Evolutionary conservation across 768 basidiomycete genomes (phyloP).

Genomic region (Paxillus involutus): DNA sequence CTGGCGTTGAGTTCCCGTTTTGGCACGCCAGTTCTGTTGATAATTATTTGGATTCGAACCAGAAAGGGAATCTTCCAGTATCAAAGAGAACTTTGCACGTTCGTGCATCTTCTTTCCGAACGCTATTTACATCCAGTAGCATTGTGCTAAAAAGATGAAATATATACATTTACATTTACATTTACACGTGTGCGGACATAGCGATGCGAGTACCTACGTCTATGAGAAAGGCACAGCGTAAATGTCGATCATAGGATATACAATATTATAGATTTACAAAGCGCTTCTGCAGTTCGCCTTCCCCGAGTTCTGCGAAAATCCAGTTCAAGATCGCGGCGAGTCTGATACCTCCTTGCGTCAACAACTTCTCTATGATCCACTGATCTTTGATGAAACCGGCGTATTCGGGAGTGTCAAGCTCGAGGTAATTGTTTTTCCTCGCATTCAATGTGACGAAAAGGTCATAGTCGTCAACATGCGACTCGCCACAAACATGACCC

Average conservation of each 20-base stretch:
- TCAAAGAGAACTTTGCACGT: too few species aligned
- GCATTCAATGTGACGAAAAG: background rate
- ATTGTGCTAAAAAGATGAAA: too few species aligned
- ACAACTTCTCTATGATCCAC: conserved; percentile 76
- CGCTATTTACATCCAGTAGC: too few species aligned
- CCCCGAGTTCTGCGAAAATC: conserved; percentile 43
- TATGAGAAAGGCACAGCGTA: background rate
- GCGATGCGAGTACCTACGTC: background rate
- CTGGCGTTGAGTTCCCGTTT: conserved; percentile 2
- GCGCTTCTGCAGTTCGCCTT: background rate
- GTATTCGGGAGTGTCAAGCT: conserved; percentile 84
- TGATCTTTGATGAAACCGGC: conserved; percentile 62
- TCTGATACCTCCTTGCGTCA: conserved; percentile 82
- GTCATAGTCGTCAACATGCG: background rate
- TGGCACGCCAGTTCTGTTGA: background rate
- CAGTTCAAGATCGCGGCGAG: conserved; percentile 83
- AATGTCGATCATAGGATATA: background rate
- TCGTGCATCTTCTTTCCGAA: too few species aligned
- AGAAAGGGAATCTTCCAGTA: too few species aligned
- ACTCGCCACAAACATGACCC: background rate
- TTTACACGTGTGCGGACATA: background rate
- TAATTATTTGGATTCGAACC: too few species aligned
- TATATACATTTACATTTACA: background rate
- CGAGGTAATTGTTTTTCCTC: conserved; percentile 43
- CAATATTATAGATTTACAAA: conserved; percentile 7